Conservation (phyloP, 2,329 filamentous ascomycete species). For the Incumbomyces lentus region DNA sequence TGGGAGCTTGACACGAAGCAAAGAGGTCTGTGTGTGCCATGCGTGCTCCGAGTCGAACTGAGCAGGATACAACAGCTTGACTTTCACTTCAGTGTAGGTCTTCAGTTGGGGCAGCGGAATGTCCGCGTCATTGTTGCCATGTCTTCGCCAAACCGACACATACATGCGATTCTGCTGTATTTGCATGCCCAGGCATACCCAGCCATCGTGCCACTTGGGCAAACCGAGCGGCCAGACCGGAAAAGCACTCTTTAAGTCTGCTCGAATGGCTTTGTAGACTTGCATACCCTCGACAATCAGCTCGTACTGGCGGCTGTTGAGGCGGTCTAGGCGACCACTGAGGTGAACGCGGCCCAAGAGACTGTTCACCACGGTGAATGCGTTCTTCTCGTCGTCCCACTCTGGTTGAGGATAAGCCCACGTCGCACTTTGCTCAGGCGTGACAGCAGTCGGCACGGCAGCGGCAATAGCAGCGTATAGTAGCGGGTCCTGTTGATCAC, state of each 20-base stretch:
- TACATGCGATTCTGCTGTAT: conserved; percentile 7
- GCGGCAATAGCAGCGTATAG: conserved; percentile 26
- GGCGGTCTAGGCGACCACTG: conserved; percentile 23
- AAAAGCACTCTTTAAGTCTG: conserved; percentile 14
- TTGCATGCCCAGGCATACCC: conserved; percentile 23
- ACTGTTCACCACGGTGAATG: conserved; percentile 27
- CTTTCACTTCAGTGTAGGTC: too few relatives aligned
- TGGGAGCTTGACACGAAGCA: too few relatives aligned
- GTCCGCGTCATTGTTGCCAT: too few relatives aligned
- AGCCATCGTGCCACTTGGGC: conserved; percentile 17
- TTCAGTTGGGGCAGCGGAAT: too few relatives aligned
- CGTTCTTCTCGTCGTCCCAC: conserved; percentile 28
- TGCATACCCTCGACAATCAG: conserved; percentile 25
- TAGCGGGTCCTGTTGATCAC: conserved; percentile 28
- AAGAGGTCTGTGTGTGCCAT: too few relatives aligned
- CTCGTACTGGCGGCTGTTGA: conserved; percentile 19
- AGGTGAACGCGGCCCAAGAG: conserved; percentile 27
- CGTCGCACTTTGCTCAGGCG: conserved; percentile 27
- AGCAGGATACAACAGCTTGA: too few relatives aligned
- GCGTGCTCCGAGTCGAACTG: too few relatives aligned
- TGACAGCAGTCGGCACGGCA: conserved; percentile 25
- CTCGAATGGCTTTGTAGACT: conserved; percentile 23
- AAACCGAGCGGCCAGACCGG: conserved; percentile 26
- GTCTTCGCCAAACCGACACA: conserved; percentile 19
- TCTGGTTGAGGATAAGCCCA: conserved; percentile 29